These are phyloP conservation scores for Annulohypoxylon stygium DNA, from an alignment of 495 filamentous ascomycete species.

Conservation along the genomic window DNA sequence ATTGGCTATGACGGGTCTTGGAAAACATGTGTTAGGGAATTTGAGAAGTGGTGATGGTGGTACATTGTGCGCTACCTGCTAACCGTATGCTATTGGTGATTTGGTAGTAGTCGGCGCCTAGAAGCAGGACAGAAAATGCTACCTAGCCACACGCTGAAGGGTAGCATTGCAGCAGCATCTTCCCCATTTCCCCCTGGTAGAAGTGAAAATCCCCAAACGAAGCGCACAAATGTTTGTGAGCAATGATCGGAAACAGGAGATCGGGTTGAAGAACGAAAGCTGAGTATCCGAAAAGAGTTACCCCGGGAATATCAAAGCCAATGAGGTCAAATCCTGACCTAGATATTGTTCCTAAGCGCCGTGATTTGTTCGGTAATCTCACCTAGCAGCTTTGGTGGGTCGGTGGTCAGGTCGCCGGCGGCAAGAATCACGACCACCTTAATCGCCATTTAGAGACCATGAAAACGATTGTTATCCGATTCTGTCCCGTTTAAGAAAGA, in stretches of 20 bases:
- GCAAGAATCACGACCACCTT: conserved; percentile 33
- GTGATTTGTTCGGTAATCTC: conserved; percentile 49
- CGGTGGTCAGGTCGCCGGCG: conserved; percentile 34
- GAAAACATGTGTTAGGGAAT: background rate
- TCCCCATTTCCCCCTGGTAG: conserved; percentile 19
- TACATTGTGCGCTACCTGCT: conserved; percentile 20
- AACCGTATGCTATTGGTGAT: conserved; percentile 17
- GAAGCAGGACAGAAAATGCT: conserved; percentile 21
- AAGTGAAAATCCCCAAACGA: background rate
- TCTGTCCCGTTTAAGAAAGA: background rate
- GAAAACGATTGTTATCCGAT: conserved; percentile 5
- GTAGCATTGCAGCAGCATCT: conserved; percentile 29
- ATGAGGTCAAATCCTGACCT: conserved; percentile 8
- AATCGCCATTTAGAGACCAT: conserved; percentile 14
- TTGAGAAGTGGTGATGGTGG: background rate
- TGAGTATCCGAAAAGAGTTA: conserved; percentile 18
- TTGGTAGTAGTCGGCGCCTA: conserved; percentile 40
- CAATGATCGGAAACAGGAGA: conserved; percentile 17
- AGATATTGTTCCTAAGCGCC: conserved; percentile 37
- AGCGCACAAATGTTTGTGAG: conserved; percentile 9
- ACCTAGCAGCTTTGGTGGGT: conserved; percentile 30
- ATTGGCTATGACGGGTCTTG: conserved; percentile 6
- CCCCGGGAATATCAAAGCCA: conserved; percentile 16
- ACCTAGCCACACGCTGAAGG: conserved; percentile 9
- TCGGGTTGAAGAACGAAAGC: conserved; percentile 20